These are phyloP conservation scores for Coemansia sp. DNA, from an alignment of 192 early-diverging fungal species.

Conservation along the genomic window DNA sequence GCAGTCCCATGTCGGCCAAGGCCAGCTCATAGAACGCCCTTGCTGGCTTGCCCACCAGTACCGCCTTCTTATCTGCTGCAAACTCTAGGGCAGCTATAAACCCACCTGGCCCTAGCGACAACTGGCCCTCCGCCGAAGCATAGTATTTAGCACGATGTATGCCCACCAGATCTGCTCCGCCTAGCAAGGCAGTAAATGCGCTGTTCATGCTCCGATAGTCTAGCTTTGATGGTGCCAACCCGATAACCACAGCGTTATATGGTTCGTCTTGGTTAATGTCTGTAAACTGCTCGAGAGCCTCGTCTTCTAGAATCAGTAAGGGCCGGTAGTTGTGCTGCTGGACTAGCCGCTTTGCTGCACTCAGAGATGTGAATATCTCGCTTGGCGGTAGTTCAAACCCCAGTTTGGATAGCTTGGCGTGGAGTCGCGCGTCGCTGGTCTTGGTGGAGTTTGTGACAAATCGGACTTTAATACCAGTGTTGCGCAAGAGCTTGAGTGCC, in stretches of 20 bases:
- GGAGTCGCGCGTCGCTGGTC: constrained; percentile 60
- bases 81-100: constrained; percentile 87
- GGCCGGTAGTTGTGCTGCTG: constrained; percentile 60
- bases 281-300: constrained; percentile 72
- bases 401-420: constrained; percentile 62
- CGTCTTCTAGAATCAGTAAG: constrained; percentile 74
- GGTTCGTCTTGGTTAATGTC: constrained; percentile 60
- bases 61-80: constrained; percentile 65
- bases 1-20: constrained; percentile 67
- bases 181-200: constrained; percentile 73
- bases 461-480: constrained; percentile 57
- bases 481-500: constrained; percentile 67
- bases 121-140: constrained; percentile 57
- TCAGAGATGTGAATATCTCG: constrained; percentile 82
- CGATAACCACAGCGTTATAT: constrained; percentile 79
- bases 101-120: constrained; percentile 86
- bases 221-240: constrained; percentile 68
- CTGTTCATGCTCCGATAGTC: constrained; percentile 65
- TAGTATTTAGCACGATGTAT: constrained; percentile 87
- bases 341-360: constrained; percentile 72
- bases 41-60: constrained; percentile 82
- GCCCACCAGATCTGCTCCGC: constrained; percentile 69
- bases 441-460: constrained; percentile 94
- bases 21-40: constrained; percentile 77
- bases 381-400: constrained; percentile 66